phyloP scores from a whole-genome alignment of 2,329 filamentous ascomycete genomes.

The Trichoderma simmonsii region DNA sequence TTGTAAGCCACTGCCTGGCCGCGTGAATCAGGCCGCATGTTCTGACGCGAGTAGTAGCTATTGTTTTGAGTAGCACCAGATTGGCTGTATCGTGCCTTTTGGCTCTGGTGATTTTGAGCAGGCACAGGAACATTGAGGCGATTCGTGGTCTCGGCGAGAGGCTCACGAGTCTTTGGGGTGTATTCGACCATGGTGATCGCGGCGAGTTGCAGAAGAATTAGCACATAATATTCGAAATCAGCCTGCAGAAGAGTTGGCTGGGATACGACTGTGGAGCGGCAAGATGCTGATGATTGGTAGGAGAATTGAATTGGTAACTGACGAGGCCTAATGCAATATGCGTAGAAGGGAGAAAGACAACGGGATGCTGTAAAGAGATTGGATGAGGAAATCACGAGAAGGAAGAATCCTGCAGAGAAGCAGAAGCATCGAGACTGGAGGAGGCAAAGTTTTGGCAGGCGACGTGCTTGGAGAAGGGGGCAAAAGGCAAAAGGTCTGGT shows the following conservation, averaged over 20 bases:
- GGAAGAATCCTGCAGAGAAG: not conserved
- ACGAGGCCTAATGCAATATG: slow-evolving; percentile 5
- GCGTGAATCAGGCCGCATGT: not conserved
- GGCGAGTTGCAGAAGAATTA: slow-evolving; percentile 28
- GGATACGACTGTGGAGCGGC: not conserved
- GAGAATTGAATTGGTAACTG: slow-evolving; percentile 15
- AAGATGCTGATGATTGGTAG: slow-evolving; percentile 11
- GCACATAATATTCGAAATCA: slow-evolving; percentile 34
- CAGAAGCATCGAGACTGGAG: slow-evolving; percentile 4
- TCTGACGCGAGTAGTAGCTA: slow-evolving; percentile 11
- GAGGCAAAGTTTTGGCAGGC: slow-evolving; percentile 16
- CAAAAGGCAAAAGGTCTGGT: not conserved
- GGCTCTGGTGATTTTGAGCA: slow-evolving; percentile 26
- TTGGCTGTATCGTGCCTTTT: slow-evolving; percentile 33
- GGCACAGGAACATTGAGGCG: slow-evolving; percentile 44
- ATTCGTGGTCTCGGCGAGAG: slow-evolving; percentile 47
- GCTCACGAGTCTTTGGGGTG: slow-evolving; percentile 35
- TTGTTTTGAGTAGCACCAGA: slow-evolving; percentile 16
- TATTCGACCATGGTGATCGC: slow-evolving; percentile 31
- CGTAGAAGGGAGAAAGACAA: not conserved
- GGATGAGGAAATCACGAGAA: not conserved
- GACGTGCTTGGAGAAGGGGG: slow-evolving; percentile 1
- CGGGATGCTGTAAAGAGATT: not conserved
- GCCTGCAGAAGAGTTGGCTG: not conserved
- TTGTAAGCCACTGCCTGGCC: slow-evolving; percentile 11